These are phyloP conservation scores for Isatis tinctoria DNA, from an alignment of 345 rosid genomes.

Conservation along the genomic window DNA sequence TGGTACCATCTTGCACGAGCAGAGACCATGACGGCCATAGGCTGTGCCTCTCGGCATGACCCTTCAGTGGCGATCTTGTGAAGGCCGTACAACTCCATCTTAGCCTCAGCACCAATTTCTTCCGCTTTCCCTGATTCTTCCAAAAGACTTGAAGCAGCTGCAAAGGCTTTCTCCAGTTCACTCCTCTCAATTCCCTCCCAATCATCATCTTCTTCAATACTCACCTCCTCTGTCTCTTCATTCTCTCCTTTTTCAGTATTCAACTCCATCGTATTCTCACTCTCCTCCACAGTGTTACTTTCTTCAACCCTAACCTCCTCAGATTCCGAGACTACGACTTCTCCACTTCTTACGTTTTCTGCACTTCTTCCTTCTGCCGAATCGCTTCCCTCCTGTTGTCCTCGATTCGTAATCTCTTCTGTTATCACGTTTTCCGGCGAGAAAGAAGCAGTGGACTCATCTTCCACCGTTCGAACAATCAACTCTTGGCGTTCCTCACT, in stretches of 20 bases:
- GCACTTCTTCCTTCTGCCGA: neutral
- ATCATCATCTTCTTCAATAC: conserved; percentile 35
- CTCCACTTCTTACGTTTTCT: conserved; percentile 16
- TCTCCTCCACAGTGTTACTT: conserved; percentile 20
- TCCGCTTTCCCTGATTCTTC: conserved; percentile 39
- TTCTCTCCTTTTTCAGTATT: conserved; percentile 7
- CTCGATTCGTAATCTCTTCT: conserved; percentile 8
- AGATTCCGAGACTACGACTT: conserved; percentile 17
- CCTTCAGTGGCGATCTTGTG: conserved; percentile 94
- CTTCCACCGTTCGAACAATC: neutral
- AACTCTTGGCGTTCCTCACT: neutral
- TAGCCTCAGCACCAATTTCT: conserved; percentile 41
- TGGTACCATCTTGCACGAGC: conserved; percentile 85
- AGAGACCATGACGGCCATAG: conserved; percentile 68
- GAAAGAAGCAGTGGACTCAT: neutral
- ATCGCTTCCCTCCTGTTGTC: neutral
- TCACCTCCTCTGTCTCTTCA: conserved; percentile 13
- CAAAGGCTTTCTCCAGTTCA: conserved; percentile 67
- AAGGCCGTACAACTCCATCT: conserved; percentile 68
- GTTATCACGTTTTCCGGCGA: neutral
- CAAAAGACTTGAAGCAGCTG: conserved; percentile 43
- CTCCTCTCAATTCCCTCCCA: conserved; percentile 97
- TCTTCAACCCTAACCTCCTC: conserved; percentile 31
- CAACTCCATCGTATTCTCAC: conserved; percentile 19
- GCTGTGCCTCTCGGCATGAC: conserved; percentile 76